Conservation (phyloP, 768 basidiomycete genomes). For the Tulasnella sp. region DNA sequence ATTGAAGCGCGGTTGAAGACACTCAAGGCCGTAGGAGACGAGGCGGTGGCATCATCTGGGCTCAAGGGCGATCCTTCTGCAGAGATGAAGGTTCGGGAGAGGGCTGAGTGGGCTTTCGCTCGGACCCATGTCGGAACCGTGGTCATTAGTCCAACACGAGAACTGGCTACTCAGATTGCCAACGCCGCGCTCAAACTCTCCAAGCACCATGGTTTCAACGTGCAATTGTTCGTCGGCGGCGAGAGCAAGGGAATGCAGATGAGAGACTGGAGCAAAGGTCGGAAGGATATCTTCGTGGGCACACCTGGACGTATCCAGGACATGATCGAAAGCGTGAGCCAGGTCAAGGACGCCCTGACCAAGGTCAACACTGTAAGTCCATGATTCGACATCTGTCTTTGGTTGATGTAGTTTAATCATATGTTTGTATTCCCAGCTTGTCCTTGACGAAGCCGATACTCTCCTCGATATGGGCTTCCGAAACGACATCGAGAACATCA, state of each 20-base stretch:
- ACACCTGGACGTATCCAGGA: constrained; percentile 86
- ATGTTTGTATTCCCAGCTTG: constrained; percentile 38
- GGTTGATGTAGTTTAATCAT: no score
- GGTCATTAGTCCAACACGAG: constrained; percentile 81
- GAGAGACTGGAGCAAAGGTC: constrained; percentile 47
- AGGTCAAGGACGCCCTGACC: constrained; percentile 41
- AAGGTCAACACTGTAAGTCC: constrained; percentile 49
- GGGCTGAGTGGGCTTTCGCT: constrained; percentile 32
- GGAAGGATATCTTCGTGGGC: constrained; percentile 74
- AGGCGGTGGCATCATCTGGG: constrained; percentile 36
- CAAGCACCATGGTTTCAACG: constrained; percentile 53
- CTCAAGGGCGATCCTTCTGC: constrained; percentile 27
- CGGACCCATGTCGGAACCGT: constrained; percentile 52
- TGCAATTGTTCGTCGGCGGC: constrained; percentile 71
- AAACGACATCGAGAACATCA: constrained; percentile 68
- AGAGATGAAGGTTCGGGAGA: constrained; percentile 14
- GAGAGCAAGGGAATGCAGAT: constrained; percentile 53
- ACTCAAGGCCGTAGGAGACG: constrained; percentile 36
- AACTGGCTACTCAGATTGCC: constrained; percentile 83
- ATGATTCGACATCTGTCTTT: background rate
- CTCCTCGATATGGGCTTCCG: constrained; percentile 89
- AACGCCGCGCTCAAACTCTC: constrained; percentile 63
- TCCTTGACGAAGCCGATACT: constrained; percentile 89
- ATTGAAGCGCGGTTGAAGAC: constrained; percentile 61
- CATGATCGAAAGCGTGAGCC: constrained; percentile 46